Conservation (phyloP, 2,329 filamentous ascomycete genomes). For the Cercospora sesami region DNA sequence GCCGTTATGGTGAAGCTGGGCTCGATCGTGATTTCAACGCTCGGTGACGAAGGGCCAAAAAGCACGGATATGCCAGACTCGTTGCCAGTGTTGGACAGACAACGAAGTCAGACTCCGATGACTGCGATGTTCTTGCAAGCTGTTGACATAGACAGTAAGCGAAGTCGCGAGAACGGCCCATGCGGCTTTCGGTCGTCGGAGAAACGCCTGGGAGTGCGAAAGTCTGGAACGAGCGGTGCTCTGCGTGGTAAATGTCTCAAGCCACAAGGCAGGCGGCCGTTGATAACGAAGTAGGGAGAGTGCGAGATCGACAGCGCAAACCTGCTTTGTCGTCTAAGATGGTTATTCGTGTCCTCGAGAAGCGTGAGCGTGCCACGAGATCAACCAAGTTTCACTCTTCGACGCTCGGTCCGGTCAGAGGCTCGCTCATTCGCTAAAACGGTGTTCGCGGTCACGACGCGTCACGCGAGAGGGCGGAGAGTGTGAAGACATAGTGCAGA, state of each 20-base stretch:
- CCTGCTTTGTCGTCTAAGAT: not conserved
- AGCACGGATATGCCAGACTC: not conserved
- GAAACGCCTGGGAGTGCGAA: not conserved
- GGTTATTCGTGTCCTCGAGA: not conserved
- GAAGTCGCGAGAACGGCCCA: not conserved
- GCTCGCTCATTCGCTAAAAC: conserved; percentile 5
- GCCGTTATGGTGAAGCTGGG: too few species aligned
- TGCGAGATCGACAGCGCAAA: not conserved
- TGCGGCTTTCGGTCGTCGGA: not conserved
- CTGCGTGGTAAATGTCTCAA: not conserved
- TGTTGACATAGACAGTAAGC: not conserved
- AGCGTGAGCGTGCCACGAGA: conserved; percentile 3
- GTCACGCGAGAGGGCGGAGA: not conserved
- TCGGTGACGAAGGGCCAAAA: too few species aligned
- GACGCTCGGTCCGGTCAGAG: not conserved
- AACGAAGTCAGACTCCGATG: not conserved
- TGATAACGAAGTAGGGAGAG: not conserved
- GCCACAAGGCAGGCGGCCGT: not conserved
- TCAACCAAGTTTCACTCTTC: conserved; percentile 2
- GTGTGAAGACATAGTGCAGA: not conserved
- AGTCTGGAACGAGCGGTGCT: not conserved
- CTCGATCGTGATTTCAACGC: too few species aligned
- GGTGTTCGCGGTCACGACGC: not conserved
- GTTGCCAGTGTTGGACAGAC: not conserved
- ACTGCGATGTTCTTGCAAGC: not conserved